phyloP scores from a whole-genome alignment of 1,284 basidiomycete species.

The Puccinia polysora region DNA sequence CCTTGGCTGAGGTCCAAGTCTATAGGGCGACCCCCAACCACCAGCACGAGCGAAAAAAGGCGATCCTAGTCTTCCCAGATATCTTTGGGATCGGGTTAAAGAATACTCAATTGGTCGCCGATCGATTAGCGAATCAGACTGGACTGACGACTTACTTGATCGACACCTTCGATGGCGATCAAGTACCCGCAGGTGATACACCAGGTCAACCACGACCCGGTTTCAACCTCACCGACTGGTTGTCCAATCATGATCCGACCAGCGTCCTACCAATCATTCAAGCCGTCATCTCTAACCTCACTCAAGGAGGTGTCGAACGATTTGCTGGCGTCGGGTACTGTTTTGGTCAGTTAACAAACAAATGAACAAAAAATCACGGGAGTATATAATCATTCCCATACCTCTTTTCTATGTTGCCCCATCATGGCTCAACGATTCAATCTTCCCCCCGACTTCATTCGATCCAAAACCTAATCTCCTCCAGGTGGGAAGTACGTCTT shows the following conservation, averaged over 20 bases:
- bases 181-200: background rate
- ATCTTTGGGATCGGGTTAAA: slow-evolving; percentile 22
- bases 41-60: background rate
- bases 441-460: too few species aligned
- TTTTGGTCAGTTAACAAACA: slow-evolving; percentile 34
- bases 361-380: too few species aligned
- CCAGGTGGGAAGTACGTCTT: slow-evolving; percentile 39
- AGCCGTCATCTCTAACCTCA: slow-evolving; percentile 19
- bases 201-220: background rate
- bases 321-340: slow-evolving; percentile 35
- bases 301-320: background rate
- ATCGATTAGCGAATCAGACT: slow-evolving; percentile 12
- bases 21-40: background rate
- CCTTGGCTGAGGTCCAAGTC: slow-evolving; percentile 1
- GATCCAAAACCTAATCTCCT: too few species aligned
- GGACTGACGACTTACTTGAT: slow-evolving; percentile 20
- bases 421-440: background rate
- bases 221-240: slow-evolving; percentile 11
- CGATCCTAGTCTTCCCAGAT: slow-evolving; percentile 29
- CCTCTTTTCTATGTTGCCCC: background rate
- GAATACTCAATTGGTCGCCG: slow-evolving; percentile 21
- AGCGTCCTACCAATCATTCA: slow-evolving; percentile 14
- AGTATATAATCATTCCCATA: too few species aligned
- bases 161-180: slow-evolving; percentile 22
- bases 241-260: background rate